These are phyloP conservation scores for Phytopythium delawarense DNA, from an alignment of 352 stramenopile genomes.

Conservation along the genomic window DNA sequence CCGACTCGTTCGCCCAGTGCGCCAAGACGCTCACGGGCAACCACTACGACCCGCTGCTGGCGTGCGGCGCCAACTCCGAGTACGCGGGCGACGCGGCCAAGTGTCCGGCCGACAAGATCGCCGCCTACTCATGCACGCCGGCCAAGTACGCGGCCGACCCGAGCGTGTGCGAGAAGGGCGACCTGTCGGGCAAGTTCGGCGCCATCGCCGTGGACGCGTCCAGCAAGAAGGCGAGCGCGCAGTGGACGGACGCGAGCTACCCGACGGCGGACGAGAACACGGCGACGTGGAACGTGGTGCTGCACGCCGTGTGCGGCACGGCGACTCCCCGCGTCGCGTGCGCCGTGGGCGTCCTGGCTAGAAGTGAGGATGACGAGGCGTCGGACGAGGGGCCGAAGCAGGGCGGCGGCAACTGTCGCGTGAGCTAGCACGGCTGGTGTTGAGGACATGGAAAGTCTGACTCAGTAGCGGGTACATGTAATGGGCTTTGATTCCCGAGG, in stretches of 20 bases:
- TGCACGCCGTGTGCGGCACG: conserved; percentile 53
- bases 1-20: conserved; percentile 38
- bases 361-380: too few relatives aligned
- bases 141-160: conserved; percentile 34
- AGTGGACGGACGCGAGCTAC: conserved; percentile 47
- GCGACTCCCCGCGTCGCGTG: conserved; percentile 44
- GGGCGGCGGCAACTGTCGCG: too few relatives aligned
- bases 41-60: conserved; percentile 48
- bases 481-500: too few relatives aligned
- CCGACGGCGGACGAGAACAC: conserved; percentile 34
- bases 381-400: too few relatives aligned
- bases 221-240: conserved; percentile 11
- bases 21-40: conserved; percentile 34
- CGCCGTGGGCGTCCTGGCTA: conserved; percentile 15
- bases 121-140: conserved; percentile 39
- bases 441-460: too few relatives aligned
- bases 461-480: too few relatives aligned
- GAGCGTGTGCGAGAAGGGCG: conserved; percentile 42
- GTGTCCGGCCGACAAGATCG: conserved; percentile 20
- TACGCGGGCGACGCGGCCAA: conserved; percentile 19
- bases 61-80: conserved; percentile 47
- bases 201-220: conserved; percentile 22
- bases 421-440: too few relatives aligned
- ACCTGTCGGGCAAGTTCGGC: conserved; percentile 58
- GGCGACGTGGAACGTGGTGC: conserved; percentile 53